Evolutionary conservation across 371 early-diverging fungal genomes (phyloP).

Genomic region (Rhizopus stolonifer): DNA sequence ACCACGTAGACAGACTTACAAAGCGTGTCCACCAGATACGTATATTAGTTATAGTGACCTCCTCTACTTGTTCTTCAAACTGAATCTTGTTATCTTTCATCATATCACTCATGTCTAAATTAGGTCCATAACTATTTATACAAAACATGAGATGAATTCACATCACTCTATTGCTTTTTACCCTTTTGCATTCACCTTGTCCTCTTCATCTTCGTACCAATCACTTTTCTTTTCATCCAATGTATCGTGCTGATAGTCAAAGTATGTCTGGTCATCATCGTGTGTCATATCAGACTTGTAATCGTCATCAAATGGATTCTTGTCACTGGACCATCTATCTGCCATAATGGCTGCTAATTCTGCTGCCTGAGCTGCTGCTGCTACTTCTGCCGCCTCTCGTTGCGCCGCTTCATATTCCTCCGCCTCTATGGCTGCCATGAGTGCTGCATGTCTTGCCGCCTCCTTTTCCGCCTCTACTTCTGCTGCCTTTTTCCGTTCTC

Average conservation of each 20-base stretch:
- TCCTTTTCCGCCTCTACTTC: conserved; percentile 31
- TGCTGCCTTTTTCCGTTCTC: conserved; percentile 36
- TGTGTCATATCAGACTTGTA: conserved; percentile 31
- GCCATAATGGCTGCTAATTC: conserved; percentile 26
- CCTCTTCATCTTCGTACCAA: conserved; percentile 31
- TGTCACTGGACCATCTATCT: conserved; percentile 21
- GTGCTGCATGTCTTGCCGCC: conserved; percentile 31
- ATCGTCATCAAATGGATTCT: conserved; percentile 37
- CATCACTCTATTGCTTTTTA: no score
- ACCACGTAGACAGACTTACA: conserved; percentile 89
- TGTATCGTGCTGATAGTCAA: conserved; percentile 20
- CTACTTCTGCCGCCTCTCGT: conserved; percentile 36
- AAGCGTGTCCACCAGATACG: conserved; percentile 84
- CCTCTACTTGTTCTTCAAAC: conserved; percentile 55
- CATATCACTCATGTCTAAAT: conserved; percentile 57
- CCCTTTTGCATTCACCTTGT: conserved; percentile 56
- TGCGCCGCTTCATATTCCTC: conserved; percentile 25
- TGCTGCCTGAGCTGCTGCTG: conserved; percentile 39
- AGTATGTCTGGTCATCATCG: conserved; percentile 38
- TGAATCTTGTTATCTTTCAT: conserved; percentile 47
- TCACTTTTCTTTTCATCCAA: conserved; percentile 29
- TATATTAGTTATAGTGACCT: conserved; percentile 53
- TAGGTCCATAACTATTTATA: conserved; percentile 44
- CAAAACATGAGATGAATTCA: no score
- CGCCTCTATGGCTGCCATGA: conserved; percentile 34